Percentiles rank a stretch among this genome's conserved stretches.
Evolutionary conservation across 352 stramenopile genomes (phyloP).

Genomic region (Globisporangium uncinulatum): DNA sequence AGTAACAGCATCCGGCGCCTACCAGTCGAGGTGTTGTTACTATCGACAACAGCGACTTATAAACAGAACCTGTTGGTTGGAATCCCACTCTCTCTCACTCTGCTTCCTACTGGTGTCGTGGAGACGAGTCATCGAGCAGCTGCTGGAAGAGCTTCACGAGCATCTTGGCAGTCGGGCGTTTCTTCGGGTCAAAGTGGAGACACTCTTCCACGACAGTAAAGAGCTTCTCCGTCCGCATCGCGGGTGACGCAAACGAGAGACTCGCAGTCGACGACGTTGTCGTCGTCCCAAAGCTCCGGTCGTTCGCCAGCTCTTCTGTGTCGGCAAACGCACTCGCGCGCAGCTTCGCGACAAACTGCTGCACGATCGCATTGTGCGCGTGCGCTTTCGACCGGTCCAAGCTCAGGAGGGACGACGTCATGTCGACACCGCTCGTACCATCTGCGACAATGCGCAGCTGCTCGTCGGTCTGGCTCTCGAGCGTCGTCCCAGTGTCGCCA

Average conservation of each 20-base stretch:
- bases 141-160: constrained; percentile 43
- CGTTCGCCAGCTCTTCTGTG: constrained; percentile 16
- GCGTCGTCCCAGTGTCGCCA: not conserved
- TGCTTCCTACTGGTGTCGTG: not conserved
- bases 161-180: constrained; percentile 46
- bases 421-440: not conserved
- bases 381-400: constrained; percentile 6
- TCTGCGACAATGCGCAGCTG: not conserved
- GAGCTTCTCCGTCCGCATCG: constrained; percentile 37
- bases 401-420: constrained; percentile 4
- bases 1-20: no score
- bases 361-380: constrained; percentile 30
- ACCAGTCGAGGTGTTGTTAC: no score
- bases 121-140: constrained; percentile 26
- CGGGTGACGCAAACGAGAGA: constrained; percentile 23
- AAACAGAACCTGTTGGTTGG: no score
- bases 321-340: constrained; percentile 32
- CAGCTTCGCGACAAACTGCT: constrained; percentile 46
- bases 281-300: constrained; percentile 34
- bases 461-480: constrained; percentile 7
- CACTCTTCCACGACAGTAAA: constrained; percentile 46
- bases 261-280: constrained; percentile 31
- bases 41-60: no score
- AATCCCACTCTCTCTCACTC: no score
- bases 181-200: constrained; percentile 49